Evolutionary conservation across 805 yeast species (phyloP).

Genomic region (Myxozyma neotropica): DNA sequence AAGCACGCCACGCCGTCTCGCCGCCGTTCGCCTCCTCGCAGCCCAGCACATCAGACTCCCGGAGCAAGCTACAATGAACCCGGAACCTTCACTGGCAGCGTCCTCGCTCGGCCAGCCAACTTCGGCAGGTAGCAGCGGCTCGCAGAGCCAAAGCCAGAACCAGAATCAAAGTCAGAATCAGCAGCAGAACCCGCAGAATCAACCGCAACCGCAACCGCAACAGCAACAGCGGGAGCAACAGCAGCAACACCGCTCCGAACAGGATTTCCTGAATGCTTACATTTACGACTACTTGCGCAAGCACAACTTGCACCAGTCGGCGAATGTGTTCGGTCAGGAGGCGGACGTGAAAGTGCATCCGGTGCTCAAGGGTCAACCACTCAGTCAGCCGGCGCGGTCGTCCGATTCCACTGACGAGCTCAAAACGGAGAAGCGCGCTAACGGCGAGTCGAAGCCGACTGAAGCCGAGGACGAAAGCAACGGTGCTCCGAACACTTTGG

Average conservation of each 20-base stretch:
- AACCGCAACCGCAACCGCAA: conserved; percentile 18
- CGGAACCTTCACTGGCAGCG: conserved; percentile 25
- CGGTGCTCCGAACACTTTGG: conserved; percentile 7
- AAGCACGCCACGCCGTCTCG: conserved; percentile 5
- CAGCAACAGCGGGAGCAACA: conserved; percentile 27
- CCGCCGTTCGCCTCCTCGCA: conserved; percentile 16
- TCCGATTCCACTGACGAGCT: conserved; percentile 4
- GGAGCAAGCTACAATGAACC: conserved; percentile 16
- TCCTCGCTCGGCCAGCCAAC: conserved; percentile 16
- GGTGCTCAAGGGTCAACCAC: conserved; percentile 39
- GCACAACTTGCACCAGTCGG: conserved; percentile 70
- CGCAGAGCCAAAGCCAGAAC: conserved; percentile 22
- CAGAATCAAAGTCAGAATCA: conserved; percentile 10
- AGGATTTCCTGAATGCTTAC: conserved; percentile 64
- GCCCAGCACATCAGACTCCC: conserved; percentile 7
- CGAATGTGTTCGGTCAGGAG: conserved; percentile 71
- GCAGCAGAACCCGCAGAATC: conserved; percentile 29
- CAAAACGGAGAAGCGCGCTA: background rate
- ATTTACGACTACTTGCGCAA: conserved; percentile 83
- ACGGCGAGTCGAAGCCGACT: background rate
- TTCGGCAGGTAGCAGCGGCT: conserved; percentile 17
- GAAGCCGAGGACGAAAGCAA: background rate
- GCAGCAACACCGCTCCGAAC: conserved; percentile 31
- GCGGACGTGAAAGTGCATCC: conserved; percentile 60
- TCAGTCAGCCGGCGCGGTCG: background rate